Base-by-base conservation (phyloP, 73 alveolate genomes). In the Stentor roeselii region DNA sequence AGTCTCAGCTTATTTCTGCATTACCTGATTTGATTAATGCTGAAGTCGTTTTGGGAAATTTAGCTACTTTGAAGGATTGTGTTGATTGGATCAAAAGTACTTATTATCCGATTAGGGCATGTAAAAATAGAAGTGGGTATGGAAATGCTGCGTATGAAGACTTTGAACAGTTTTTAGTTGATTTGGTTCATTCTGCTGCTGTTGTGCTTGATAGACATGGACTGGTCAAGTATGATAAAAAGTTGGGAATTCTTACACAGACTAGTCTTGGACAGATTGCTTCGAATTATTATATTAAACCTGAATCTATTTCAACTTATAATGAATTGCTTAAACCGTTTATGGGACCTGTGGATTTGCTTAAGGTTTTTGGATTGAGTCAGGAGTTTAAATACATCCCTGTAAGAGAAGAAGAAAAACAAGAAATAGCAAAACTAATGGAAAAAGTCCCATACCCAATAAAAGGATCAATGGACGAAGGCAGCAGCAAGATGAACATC, bases 71-170 rank as follows among this genome's bases (percentile, higher is more conserved):
- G 50, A 90, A 92, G 83, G 99, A 98, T 59, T 99, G 99, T n/a
- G 98, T 97, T 14, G 92, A 98, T 80, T 98, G 99, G 99, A 90
- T 98, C 36, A 98, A 98, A 38, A 95, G 97, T 87, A 97, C 99
- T 36, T 98, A 98, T 89, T 93, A 97, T 86, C 97, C 92, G 85
- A 96, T 92, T 60, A 87, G 99, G 83, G 59, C 36, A 75, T 27
- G 15, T 39, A 84, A 59, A 27, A n/a, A 36, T 59, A 86, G 86
- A 30, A 42, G 3, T 14, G n/a, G 34, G 2, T 80, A 60, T 80
- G 87, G 83, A 2, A 59, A 31, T 60, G 85, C 15, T 60, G 32
- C n/a, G 21, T 76, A 37, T 35, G 6, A 27, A 37, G 60, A 39
- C 14, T 14, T 76, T 41, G 59, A 76, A 21, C 36, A 37, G 6